Percentiles rank a stretch among this genome's conserved stretches.
Evolutionary conservation across 2,329 filamentous ascomycete genomes (phyloP).

Genomic region (Aschersonia sp.): DNA sequence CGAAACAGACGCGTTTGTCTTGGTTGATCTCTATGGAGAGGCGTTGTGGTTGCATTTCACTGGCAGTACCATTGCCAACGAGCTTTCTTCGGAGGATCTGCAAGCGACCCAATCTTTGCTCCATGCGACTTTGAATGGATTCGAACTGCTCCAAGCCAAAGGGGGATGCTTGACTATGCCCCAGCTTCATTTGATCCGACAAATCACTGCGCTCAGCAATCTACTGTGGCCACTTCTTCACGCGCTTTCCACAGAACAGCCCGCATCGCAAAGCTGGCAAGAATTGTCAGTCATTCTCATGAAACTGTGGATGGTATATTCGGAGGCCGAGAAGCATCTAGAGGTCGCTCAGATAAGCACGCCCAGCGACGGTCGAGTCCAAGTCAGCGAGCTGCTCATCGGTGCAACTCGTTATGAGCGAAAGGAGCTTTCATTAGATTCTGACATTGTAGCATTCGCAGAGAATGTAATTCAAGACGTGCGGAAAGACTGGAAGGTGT

Average conservation of each 20-base stretch:
- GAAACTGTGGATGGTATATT: conserved; percentile 7
- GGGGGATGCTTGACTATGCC: conserved; percentile 7
- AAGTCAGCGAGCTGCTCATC: conserved; percentile 10
- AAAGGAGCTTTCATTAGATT: conserved; percentile 5
- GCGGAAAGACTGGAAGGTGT: conserved; percentile 26
- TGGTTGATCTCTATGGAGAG: conserved; percentile 35
- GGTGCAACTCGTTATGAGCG: conserved; percentile 5
- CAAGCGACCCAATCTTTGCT: conserved; percentile 18
- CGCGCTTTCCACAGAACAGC: conserved; percentile 6
- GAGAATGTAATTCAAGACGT: conserved; percentile 30
- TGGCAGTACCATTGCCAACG: conserved; percentile 18
- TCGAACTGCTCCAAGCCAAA: conserved; percentile 11
- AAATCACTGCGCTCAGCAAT: conserved; percentile 14
- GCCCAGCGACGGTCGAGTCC: conserved; percentile 5
- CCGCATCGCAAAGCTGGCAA: conserved; percentile 7
- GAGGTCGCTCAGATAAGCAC: conserved; percentile 5
- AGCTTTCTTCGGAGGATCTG: conserved; percentile 20
- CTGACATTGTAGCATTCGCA: conserved; percentile 23
- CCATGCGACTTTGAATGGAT: conserved; percentile 12
- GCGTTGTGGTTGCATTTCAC: conserved; percentile 24
- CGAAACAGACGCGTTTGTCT: conserved; percentile 24
- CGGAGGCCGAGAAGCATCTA: conserved; percentile 8
- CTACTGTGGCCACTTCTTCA: conserved; percentile 15
- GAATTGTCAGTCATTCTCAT: conserved; percentile 7
- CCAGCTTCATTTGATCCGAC: conserved; percentile 14